Base-by-base conservation (phyloP, 495 filamentous ascomycete species). In the Aspergillus nidulans region DNA sequence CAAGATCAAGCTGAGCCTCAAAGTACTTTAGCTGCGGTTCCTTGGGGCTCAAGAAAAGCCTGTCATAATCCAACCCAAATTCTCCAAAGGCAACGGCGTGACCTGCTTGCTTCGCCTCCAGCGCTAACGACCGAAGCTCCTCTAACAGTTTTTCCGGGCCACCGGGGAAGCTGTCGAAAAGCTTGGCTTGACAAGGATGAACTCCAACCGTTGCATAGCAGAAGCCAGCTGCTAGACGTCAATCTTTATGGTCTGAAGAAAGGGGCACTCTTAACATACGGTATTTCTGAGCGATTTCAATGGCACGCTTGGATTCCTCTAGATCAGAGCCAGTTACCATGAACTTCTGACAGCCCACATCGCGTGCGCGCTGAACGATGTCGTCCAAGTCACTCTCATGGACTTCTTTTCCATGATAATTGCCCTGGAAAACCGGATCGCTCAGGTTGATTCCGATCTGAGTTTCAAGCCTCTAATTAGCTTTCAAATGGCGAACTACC, bases 241-340 rank as follows among this genome's bases (percentile, higher is more conserved):
- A 57, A 48, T 46, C 28, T 24, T 43, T 5, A 23, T 50, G 8
- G 32, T 39, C 23, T 28, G 15, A 25, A 28, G 30, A 16, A 6
- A 32, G 7, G 9, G 16, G 16, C 19, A 0, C 9, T n/a, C 13
- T 8, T 16, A 45, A 76, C 82, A 45, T 69, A 92, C 88, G 85
- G 66, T 92, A 85, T 60, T 85, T 75, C 55, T 80, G 68, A 16
- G 90, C 83, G 39, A 98, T 77, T 38, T 85, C 70, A 10, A 97
- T 71, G 0, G 91, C 94, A 59, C 85, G 77, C 40, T 78, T 69
- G 1, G 89, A 92, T 62, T 91, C 88, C 39, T 81, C 76, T 38
- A 97, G 80, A 62, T 91, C 87, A 0, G 88, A 92, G n/a, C 94
- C 94, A 1, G 94, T 98, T 8, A 97, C 83, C 77, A 98, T 91